Evolutionary conservation across 108 stramenopile species (phyloP), one percentile per base, ranked within the genome.

Genomic region (Licmophora abbreviata): DNA sequence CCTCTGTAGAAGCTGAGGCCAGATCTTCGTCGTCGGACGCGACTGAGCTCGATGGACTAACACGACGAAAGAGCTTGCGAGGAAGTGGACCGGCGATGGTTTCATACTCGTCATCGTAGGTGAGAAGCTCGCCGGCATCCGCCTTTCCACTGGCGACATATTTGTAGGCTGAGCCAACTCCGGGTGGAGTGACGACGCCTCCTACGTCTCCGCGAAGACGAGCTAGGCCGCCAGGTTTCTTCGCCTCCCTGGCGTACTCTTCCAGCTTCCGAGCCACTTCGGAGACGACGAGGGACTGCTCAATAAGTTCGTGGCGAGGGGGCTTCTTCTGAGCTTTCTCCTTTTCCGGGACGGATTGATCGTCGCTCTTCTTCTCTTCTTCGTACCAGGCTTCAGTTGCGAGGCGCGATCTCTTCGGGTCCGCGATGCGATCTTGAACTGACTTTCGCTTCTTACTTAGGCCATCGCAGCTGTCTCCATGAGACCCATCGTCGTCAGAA

Each of bases 31-130:
- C 38, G 5, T 40, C 38, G 5, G 38, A 18, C 38, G 20, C 38
- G 38, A 40, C 38, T 3, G 38, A 40, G 38, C 38, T 40, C 15
- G 38, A 40, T 40, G 38, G 20, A 40, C 38, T 5, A 40, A 1
- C 38, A 40, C 38, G 38, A 5, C 38, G 38, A 18, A 18, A 20
- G 4, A 40, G 15, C 3, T 3, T 18, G 18, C 20, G 18, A 20
- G 15, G 18, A 5, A 18, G 18, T 15, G 15, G 20, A 20, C 8
- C 48, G 22, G 30, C 17, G 3, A 17, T 17, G 17, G 9, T n/a
- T 5, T 51, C 49, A 32, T 61, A 63, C 27, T 82, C 80, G 45
- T 82, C 80, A 55, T 82, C 80, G 54, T 82, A 82, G 26, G 80
- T 76, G 18, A 82, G 59, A 9, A 73, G 48, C 25, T 51, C 59